phyloP scores from a whole-genome alignment of 2,329 filamentous ascomycete species.

The Aspergillus carbonarius region DNA sequence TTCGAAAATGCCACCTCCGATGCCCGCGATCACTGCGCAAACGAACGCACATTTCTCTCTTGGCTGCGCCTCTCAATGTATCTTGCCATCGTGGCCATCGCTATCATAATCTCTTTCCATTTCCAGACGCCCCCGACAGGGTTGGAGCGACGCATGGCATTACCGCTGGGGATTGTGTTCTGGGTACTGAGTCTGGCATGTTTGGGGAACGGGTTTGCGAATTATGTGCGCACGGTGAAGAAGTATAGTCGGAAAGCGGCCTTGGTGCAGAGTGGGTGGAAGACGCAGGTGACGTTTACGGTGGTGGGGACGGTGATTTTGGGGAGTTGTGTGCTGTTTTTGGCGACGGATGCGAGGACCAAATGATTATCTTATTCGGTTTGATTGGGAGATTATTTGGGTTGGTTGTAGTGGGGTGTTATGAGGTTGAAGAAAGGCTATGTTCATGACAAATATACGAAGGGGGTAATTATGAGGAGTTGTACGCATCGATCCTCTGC shows the following conservation, averaged over 20 bases:
- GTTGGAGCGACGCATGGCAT: conserved; percentile 72
- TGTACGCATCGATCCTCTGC: too few species aligned
- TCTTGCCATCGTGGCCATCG: conserved; percentile 84
- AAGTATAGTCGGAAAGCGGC: conserved; percentile 77
- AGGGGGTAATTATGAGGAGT: too few species aligned
- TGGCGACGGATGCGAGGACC: conserved; percentile 38
- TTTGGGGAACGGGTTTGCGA: conserved; percentile 72
- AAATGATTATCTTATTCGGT: neutral
- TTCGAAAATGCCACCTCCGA: conserved; percentile 68
- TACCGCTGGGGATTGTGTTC: conserved; percentile 83
- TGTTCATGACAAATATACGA: neutral
- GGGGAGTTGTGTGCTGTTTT: conserved; percentile 46
- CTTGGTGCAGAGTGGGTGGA: conserved; percentile 90
- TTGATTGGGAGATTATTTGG: neutral
- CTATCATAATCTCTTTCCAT: conserved; percentile 92
- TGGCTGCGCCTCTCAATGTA: conserved; percentile 88
- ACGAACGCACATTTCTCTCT: conserved; percentile 76
- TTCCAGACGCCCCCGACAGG: conserved; percentile 69
- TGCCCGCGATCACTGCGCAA: conserved; percentile 65
- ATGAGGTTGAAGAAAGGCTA: neutral
- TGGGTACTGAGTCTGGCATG: conserved; percentile 80
- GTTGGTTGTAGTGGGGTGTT: neutral
- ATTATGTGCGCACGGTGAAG: conserved; percentile 81
- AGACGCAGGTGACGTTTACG: conserved; percentile 74
- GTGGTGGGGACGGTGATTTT: conserved; percentile 46